Conservation (phyloP, 306 rosid genomes). For the Vigna hirtella region DNA sequence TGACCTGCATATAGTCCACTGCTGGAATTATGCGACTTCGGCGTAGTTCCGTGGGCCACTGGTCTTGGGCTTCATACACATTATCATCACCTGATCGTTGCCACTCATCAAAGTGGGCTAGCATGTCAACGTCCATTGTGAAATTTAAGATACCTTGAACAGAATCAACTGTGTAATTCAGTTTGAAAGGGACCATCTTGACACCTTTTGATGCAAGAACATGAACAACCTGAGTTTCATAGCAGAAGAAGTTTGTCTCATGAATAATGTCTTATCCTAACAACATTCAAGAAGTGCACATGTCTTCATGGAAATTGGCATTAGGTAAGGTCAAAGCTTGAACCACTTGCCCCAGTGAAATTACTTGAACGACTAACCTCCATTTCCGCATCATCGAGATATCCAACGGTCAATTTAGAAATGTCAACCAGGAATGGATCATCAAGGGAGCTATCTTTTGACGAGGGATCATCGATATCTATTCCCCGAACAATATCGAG, state of each 20-base stretch:
- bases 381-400: conserved; percentile 79
- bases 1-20: conserved; percentile 78
- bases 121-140: conserved; percentile 86
- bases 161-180: conserved; percentile 65
- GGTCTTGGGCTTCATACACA: conserved; percentile 80
- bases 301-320: conserved; percentile 25
- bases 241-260: conserved; percentile 25
- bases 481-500: conserved; percentile 73
- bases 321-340: conserved; percentile 30
- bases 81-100: conserved; percentile 68
- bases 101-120: conserved; percentile 86
- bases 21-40: conserved; percentile 70
- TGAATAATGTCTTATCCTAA: not conserved
- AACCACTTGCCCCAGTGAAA: conserved; percentile 32
- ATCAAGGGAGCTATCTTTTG: conserved; percentile 58
- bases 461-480: conserved; percentile 72
- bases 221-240: conserved; percentile 58
- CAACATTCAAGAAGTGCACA: conserved; percentile 11
- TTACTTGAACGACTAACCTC: conserved; percentile 58
- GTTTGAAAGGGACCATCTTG: conserved; percentile 72
- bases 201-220: conserved; percentile 75
- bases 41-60: conserved; percentile 73
- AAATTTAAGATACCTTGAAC: conserved; percentile 82
- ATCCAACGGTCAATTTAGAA: conserved; percentile 68
- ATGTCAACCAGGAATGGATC: conserved; percentile 75